These are phyloP conservation scores for Leccinum griseonigrum DNA, from an alignment of 1,284 basidiomycete species.

Conservation along the genomic window DNA sequence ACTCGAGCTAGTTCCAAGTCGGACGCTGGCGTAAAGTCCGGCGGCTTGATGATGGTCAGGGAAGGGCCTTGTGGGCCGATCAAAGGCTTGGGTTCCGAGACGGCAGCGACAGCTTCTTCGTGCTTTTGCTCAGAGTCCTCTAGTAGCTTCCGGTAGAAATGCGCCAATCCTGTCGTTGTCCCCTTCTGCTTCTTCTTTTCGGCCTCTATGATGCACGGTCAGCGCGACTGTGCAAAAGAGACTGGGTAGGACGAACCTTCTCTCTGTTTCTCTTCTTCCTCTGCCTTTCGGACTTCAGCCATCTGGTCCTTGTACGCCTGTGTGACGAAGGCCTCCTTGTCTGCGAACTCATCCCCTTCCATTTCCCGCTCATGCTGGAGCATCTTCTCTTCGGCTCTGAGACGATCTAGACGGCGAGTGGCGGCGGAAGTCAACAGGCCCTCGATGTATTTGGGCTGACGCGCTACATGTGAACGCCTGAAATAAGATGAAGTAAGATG, in stretches of 20 bases:
- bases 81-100: constrained; percentile 47
- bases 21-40: constrained; percentile 54
- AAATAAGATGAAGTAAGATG: constrained; percentile 2
- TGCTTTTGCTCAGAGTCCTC: constrained; percentile 82
- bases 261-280: constrained; percentile 84
- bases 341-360: constrained; percentile 93
- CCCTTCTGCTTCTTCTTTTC: constrained; percentile 63
- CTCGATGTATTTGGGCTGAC: constrained; percentile 90
- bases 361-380: constrained; percentile 89
- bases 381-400: constrained; percentile 99
- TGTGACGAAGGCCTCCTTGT: constrained; percentile 97
- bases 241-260: constrained; percentile 62
- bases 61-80: constrained; percentile 60
- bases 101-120: constrained; percentile 79
- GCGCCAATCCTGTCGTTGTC: constrained; percentile 72
- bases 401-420: constrained; percentile 83
- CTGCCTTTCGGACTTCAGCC: constrained; percentile 86
- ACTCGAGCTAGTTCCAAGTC: constrained; percentile 71
- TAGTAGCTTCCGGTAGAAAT: constrained; percentile 84
- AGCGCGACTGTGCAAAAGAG: background rate
- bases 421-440: constrained; percentile 81
- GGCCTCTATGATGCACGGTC: constrained; percentile 41
- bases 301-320: constrained; percentile 97
- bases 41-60: constrained; percentile 71
- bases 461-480: constrained; percentile 12